Evolutionary conservation across 2,329 filamentous ascomycete species (phyloP).

Genomic region (Huntiella moniliformis): DNA sequence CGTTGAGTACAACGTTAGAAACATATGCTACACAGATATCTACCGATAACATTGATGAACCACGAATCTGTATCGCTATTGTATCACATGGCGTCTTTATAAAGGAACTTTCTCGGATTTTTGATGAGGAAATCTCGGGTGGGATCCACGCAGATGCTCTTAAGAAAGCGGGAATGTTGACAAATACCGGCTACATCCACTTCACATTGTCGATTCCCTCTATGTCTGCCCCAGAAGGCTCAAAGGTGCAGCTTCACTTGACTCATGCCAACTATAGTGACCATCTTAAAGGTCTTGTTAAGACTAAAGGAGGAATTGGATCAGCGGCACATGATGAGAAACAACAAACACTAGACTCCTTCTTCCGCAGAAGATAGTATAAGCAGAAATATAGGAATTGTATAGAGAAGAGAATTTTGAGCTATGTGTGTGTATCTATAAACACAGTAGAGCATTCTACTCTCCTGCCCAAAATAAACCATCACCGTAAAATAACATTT

Average conservation of each 20-base stretch:
- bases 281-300: constrained; percentile 57
- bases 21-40: background rate
- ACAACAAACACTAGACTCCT: constrained; percentile 58
- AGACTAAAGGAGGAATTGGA: constrained; percentile 66
- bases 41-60: constrained; percentile 3
- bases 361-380: constrained; percentile 31
- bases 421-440: background rate
- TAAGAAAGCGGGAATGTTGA: constrained; percentile 20
- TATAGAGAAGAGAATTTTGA: background rate
- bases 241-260: too few relatives aligned
- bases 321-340: constrained; percentile 55
- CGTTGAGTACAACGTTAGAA: constrained; percentile 19
- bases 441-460: background rate
- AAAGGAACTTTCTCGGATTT: constrained; percentile 42
- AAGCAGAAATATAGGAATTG: background rate
- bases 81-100: constrained; percentile 76
- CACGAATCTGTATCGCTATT: constrained; percentile 32
- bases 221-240: background rate
- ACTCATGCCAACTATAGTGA: constrained; percentile 44
- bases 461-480: too few relatives aligned
- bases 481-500: too few relatives aligned
- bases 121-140: constrained; percentile 35
- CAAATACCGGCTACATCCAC: constrained; percentile 33
- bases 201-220: constrained; percentile 5
- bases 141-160: constrained; percentile 12